Evolutionary conservation across 2,329 filamentous ascomycete genomes (phyloP).

Genomic region (Exophiala oligosperma): DNA sequence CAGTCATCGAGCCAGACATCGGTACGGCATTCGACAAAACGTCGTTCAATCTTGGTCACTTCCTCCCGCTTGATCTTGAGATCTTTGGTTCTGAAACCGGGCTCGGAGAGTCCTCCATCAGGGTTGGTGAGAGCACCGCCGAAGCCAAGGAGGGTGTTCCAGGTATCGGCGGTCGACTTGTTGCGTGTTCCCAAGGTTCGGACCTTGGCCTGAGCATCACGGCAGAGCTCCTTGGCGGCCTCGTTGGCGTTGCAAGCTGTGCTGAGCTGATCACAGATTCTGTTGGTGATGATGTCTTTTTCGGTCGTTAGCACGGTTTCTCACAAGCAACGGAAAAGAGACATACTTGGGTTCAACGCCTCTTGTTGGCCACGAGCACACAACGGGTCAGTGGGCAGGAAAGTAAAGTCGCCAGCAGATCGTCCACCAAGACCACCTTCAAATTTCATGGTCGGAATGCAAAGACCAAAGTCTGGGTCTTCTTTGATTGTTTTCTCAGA

Average conservation of each 20-base stretch:
- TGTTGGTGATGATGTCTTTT: conserved; percentile 67
- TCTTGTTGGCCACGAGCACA: conserved; percentile 64
- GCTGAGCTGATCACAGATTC: conserved; percentile 67
- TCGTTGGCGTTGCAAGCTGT: conserved; percentile 66
- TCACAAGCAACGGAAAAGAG: neutral
- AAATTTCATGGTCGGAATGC: conserved; percentile 55
- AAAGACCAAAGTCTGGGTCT: conserved; percentile 48
- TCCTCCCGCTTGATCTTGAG: conserved; percentile 16
- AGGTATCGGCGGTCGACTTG: conserved; percentile 42
- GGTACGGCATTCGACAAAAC: conserved; percentile 16
- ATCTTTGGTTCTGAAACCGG: conserved; percentile 7
- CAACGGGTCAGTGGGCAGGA: conserved; percentile 64
- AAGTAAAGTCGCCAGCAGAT: conserved; percentile 61
- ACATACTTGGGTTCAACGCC: conserved; percentile 59
- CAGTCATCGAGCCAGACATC: conserved; percentile 21
- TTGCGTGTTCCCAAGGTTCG: conserved; percentile 43
- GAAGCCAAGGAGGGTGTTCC: conserved; percentile 43
- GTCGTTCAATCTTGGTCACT: conserved; percentile 2
- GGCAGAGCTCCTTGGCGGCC: conserved; percentile 57
- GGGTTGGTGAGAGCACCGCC: conserved; percentile 24
- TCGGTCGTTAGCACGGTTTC: neutral
- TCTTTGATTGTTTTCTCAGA: conserved; percentile 26
- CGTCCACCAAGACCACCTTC: conserved; percentile 55
- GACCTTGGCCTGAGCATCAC: conserved; percentile 55
- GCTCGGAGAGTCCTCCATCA: conserved; percentile 14